phyloP scores from a whole-genome alignment of 2,329 filamentous ascomycete genomes.

The Whalleya microplaca region DNA sequence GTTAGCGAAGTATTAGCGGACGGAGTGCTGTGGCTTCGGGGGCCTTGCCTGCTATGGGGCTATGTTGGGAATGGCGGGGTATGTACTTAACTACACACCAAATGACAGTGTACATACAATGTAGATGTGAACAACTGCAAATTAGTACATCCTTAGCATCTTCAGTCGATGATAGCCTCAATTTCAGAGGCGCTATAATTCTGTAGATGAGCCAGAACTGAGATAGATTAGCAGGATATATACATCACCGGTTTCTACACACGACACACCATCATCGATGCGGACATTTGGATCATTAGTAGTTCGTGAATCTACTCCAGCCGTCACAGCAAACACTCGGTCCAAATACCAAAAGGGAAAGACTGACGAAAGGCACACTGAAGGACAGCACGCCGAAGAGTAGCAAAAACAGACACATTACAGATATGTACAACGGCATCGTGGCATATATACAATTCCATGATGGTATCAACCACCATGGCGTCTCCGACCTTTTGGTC shows the following conservation, averaged over 20 bases:
- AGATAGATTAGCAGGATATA: not conserved
- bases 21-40: not conserved
- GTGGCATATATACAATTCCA: conserved; percentile 40
- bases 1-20: conserved; percentile 1
- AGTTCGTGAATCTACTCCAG: conserved; percentile 1
- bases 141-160: too few species aligned
- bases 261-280: not conserved
- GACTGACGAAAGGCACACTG: conserved; percentile 9
- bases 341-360: conserved; percentile 12
- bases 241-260: not conserved
- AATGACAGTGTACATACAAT: too few species aligned
- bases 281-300: not conserved
- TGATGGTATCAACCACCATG: conserved; percentile 40
- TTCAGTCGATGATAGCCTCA: not conserved
- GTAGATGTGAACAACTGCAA: too few species aligned
- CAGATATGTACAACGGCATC: conserved; percentile 34
- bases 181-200: not conserved
- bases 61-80: too few species aligned
- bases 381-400: conserved; percentile 4
- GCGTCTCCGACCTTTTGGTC: conserved; percentile 46
- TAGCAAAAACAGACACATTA: conserved; percentile 19
- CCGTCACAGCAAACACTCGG: conserved; percentile 10
- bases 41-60: too few species aligned
- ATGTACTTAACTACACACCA: too few species aligned
- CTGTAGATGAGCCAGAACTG: not conserved